Evolutionary conservation across 2,329 filamentous ascomycete genomes (phyloP), one percentile per base, ranked within the genome.

Genomic region (Drechslerella stenobrocha): DNA sequence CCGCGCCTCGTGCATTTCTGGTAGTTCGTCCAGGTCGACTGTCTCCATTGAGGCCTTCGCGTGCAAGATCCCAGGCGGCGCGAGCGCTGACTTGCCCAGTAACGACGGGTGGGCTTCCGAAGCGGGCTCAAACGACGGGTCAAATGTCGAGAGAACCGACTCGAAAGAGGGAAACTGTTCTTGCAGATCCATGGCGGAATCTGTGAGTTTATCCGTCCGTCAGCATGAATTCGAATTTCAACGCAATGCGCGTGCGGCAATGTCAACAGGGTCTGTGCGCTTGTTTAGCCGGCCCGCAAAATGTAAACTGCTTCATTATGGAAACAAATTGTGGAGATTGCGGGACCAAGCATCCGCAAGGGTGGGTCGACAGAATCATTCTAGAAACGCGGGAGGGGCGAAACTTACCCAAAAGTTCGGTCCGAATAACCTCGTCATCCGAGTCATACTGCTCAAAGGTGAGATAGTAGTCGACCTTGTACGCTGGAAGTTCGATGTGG

Each of bases 401-500:
- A 45, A 40, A 30, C 63, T 34, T 67, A 67, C 63, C 63, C 59
- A 67, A 30, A 34, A 67, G 45, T 35, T 67, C 58, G 48, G 63
- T 60, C 52, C 63, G 59, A 45, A 67, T 67, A 35, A 51, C 40
- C 20, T 67, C 44, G 42, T 66, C 53, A 37, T 67, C 55, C 26
- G 55, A 50, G 28, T 30, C 28, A 30, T 5, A 30, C n/a, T 67
- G 55, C 28, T 67, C 44, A 35, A 60, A 51, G 42, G 55, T 28
- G 30, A 60, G 45, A 45, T 67, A 67, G 42, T 67, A 59, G 63
- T 59, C 63, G 55, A 56, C 55, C 32, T 55, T 60, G 55, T 60
- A 59, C 24, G 63, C 63, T 55, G 63, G 63, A 18, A 67, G 55
- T 32, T 67, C 63, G 55, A 67, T 67, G 28, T 67, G 63, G 46